phyloP scores from a whole-genome alignment of 441 rosid species.

The Biscutella laevigata region DNA sequence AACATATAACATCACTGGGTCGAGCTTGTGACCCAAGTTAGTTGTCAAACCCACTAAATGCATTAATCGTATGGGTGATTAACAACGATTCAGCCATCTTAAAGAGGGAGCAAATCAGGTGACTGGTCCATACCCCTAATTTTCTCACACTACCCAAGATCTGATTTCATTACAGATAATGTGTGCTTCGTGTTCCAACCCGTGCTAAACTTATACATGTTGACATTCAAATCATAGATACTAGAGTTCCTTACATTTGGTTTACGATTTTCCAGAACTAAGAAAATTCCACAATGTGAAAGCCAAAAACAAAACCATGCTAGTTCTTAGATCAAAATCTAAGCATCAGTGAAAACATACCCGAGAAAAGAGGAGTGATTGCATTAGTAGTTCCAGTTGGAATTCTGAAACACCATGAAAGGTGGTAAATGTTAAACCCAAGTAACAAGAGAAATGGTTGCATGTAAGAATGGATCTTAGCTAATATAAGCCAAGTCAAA shows the following conservation, averaged over 20 bases:
- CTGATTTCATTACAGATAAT: neutral
- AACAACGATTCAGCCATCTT: neutral
- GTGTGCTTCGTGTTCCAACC: constrained; percentile 5
- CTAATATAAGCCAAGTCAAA: constrained; percentile 8
- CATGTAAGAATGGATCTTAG: constrained; percentile 2
- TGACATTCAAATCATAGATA: neutral
- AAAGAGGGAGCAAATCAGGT: neutral
- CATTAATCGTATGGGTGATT: neutral
- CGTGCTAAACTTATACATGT: neutral
- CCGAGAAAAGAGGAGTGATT: constrained; percentile 89
- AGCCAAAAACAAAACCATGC: constrained; percentile 15
- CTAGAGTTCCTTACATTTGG: neutral
- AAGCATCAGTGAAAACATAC: constrained; percentile 35
- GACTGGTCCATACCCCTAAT: neutral
- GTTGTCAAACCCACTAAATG: neutral
- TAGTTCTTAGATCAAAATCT: constrained; percentile 11
- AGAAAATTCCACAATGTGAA: constrained; percentile 7
- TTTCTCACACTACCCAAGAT: neutral
- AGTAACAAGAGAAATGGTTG: constrained; percentile 6
- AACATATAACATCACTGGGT: constrained; percentile 7
- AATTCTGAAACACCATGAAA: constrained; percentile 61
- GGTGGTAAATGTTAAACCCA: constrained; percentile 16
- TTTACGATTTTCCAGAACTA: constrained; percentile 8
- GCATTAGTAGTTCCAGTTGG: constrained; percentile 91
- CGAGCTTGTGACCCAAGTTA: neutral